These are phyloP conservation scores for Tetrapisispora arboricola DNA, from an alignment of 805 yeast species.

Conservation along the genomic window DNA sequence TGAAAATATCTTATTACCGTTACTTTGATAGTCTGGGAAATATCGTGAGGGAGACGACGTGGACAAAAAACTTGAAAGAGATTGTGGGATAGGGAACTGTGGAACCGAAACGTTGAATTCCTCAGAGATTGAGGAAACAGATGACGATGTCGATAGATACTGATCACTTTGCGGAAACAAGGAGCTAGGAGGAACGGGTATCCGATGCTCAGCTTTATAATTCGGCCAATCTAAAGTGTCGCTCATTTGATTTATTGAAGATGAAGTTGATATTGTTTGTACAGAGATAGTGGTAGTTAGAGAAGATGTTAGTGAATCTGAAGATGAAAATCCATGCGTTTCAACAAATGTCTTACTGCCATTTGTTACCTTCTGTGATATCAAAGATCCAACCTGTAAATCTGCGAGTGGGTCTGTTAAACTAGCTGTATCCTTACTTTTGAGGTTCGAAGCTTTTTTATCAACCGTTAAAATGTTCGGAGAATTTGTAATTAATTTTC, in stretches of 20 bases:
- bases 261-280: constrained; percentile 1
- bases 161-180: background rate
- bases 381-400: no score
- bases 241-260: background rate
- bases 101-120: background rate
- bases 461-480: no score
- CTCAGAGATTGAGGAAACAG: background rate
- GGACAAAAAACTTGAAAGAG: background rate
- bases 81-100: background rate
- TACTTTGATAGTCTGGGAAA: background rate
- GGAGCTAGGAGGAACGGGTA: background rate
- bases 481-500: no score
- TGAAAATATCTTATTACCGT: no score
- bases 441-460: no score
- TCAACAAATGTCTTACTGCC: background rate
- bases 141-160: background rate
- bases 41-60: background rate
- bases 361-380: background rate
- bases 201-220: background rate
- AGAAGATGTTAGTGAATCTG: constrained; percentile 2
- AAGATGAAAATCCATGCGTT: constrained; percentile 1
- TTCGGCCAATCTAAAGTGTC: background rate
- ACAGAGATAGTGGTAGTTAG: constrained; percentile 1
- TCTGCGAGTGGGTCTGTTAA: no score
- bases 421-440: no score